Conservation (phyloP, 2,329 filamentous ascomycete genomes). For the Sclerotinia glacialis region DNA sequence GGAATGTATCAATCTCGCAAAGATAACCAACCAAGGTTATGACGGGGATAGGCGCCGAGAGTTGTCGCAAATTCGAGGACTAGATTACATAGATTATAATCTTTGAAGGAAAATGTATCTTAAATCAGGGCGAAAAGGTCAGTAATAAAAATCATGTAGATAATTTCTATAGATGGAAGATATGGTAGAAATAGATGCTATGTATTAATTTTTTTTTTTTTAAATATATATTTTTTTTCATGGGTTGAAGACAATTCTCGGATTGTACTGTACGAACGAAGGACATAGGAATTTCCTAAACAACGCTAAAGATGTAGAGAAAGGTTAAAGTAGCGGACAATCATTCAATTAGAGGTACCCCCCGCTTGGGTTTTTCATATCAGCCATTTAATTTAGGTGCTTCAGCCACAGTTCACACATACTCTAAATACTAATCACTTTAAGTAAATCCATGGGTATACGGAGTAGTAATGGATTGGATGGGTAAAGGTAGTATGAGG, state of each 20-base stretch:
- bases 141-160: neutral
- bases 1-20: slow-evolving; percentile 15
- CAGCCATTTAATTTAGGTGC: neutral
- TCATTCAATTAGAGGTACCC: neutral
- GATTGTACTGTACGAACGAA: neutral
- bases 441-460: too few species aligned
- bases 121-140: neutral
- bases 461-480: too few species aligned
- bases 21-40: slow-evolving; percentile 15
- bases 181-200: neutral
- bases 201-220: too few species aligned
- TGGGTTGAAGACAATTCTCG: neutral
- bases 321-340: slow-evolving; percentile 1
- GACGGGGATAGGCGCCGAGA: slow-evolving; percentile 15
- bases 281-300: neutral
- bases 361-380: neutral
- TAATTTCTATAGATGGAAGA: neutral
- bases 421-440: too few species aligned
- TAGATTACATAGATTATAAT: neutral
- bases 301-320: neutral
- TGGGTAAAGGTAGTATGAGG: too few species aligned
- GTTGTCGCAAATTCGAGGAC: slow-evolving; percentile 15
- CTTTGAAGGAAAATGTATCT: neutral
- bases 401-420: neutral
- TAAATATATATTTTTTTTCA: neutral